A percentile compares a stretch with the other conserved stretches of the same genome.
phyloP scores from a whole-genome alignment of 768 basidiomycete species.

The Kockovaella imperatae region DNA sequence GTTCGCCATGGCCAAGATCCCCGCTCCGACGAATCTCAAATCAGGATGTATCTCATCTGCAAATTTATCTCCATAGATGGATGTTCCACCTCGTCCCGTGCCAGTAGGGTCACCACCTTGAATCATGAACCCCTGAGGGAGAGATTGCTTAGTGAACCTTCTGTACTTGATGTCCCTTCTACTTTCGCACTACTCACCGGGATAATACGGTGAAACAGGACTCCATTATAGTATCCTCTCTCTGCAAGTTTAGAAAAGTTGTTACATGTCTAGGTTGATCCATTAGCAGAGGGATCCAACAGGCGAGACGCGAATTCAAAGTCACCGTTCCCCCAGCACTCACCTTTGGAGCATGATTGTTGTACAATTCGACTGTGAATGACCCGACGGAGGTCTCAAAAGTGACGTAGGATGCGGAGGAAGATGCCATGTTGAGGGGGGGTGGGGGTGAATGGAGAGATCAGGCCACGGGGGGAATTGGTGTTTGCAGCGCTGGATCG shows the following conservation, averaged over 20 bases:
- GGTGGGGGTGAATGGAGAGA: no score
- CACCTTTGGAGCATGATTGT: slow-evolving; percentile 75
- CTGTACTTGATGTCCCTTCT: background rate
- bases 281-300: background rate
- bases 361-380: slow-evolving; percentile 82
- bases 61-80: slow-evolving; percentile 53
- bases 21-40: slow-evolving; percentile 87
- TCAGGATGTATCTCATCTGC: slow-evolving; percentile 88
- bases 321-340: slow-evolving; percentile 15
- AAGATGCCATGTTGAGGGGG: no score
- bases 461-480: no score
- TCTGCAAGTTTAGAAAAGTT: slow-evolving; percentile 90
- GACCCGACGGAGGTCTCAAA: slow-evolving; percentile 44
- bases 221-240: slow-evolving; percentile 84
- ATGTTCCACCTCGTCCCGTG: slow-evolving; percentile 67
- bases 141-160: background rate
- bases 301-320: background rate
- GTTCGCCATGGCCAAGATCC: slow-evolving; percentile 60
- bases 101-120: slow-evolving; percentile 94
- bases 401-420: slow-evolving; percentile 30
- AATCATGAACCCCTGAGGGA: slow-evolving; percentile 82
- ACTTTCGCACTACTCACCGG: no score
- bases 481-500: no score
- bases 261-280: slow-evolving; percentile 77
- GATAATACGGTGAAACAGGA: slow-evolving; percentile 86